phyloP scores from a whole-genome alignment of 2,329 filamentous ascomycete species.

The Penicillium sp. region DNA sequence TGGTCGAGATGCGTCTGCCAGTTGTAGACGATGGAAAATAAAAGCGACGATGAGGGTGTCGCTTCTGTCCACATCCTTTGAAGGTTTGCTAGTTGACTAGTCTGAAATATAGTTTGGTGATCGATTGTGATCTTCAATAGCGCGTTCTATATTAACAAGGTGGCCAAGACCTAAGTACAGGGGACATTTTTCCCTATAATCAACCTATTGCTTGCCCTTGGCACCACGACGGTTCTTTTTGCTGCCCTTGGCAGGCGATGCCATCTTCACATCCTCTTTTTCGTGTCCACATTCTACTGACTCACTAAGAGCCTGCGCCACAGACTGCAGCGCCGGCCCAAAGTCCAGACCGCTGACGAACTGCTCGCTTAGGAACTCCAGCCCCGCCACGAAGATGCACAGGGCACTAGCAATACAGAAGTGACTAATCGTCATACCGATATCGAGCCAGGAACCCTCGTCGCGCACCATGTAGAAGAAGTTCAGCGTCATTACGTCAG shows the following conservation, averaged over 20 bases:
- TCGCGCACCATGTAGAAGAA: slow-evolving; percentile 99
- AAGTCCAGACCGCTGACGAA: slow-evolving; percentile 78
- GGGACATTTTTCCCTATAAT: background rate
- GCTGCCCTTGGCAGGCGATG: slow-evolving; percentile 2
- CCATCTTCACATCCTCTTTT: background rate
- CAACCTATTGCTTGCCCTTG: background rate
- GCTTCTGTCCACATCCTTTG: background rate
- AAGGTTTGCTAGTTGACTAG: background rate
- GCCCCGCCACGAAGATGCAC: slow-evolving; percentile 82
- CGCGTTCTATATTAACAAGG: slow-evolving; percentile 15
- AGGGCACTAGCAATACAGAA: slow-evolving; percentile 89
- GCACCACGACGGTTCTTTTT: slow-evolving; percentile 3
- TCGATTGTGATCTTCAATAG: background rate
- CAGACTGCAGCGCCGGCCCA: slow-evolving; percentile 18
- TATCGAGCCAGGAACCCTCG: slow-evolving; percentile 95
- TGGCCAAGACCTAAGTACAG: slow-evolving; percentile 11
- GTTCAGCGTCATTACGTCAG: slow-evolving; percentile 86
- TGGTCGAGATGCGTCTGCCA: no score
- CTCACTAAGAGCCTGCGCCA: slow-evolving; percentile 22
- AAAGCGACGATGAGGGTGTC: no score
- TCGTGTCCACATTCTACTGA: slow-evolving; percentile 20
- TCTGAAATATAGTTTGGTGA: background rate
- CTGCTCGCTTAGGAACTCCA: slow-evolving; percentile 81
- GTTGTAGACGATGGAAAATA: no score
- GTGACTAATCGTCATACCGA: slow-evolving; percentile 93